phyloP scores from a whole-genome alignment of 139 green algal genomes.

The Picochlorum sp. region DNA sequence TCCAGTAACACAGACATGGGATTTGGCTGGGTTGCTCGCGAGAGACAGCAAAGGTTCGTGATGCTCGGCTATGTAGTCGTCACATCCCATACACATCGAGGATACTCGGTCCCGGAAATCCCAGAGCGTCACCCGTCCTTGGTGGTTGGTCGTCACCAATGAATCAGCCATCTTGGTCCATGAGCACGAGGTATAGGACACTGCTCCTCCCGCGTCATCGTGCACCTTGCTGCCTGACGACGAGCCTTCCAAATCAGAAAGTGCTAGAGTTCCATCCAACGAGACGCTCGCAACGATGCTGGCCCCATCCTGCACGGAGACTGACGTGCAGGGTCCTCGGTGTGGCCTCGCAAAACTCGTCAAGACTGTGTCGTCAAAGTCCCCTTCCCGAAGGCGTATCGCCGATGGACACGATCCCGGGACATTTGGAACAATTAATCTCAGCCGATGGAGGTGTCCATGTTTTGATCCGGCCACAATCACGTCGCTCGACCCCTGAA shows the following conservation, averaged over 20 bases:
- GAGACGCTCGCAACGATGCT: constrained; percentile 1
- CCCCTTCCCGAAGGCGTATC: constrained; percentile 7
- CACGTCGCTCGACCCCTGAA: neutral
- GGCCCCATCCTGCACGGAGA: neutral
- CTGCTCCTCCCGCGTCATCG: neutral
- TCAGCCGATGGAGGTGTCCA: neutral
- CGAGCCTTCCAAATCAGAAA: neutral
- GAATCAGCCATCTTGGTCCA: constrained; percentile 1
- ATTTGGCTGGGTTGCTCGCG: constrained; percentile 5
- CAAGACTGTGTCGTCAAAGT: constrained; percentile 4
- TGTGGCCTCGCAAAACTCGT: neutral
- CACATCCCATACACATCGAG: neutral
- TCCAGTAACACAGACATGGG: constrained; percentile 1
- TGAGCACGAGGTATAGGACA: neutral
- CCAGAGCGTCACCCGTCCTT: constrained; percentile 3
- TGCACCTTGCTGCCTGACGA: neutral
- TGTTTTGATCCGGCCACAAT: neutral
- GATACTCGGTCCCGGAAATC: neutral
- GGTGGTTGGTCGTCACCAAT: constrained; percentile 1
- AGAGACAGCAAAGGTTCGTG: neutral
- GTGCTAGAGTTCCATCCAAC: neutral
- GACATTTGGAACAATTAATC: neutral
- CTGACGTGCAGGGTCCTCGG: neutral
- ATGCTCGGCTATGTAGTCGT: neutral
- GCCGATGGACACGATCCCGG: constrained; percentile 4